Conservation (phyloP, 352 stramenopile species). For the Pythium periplocum region DNA sequence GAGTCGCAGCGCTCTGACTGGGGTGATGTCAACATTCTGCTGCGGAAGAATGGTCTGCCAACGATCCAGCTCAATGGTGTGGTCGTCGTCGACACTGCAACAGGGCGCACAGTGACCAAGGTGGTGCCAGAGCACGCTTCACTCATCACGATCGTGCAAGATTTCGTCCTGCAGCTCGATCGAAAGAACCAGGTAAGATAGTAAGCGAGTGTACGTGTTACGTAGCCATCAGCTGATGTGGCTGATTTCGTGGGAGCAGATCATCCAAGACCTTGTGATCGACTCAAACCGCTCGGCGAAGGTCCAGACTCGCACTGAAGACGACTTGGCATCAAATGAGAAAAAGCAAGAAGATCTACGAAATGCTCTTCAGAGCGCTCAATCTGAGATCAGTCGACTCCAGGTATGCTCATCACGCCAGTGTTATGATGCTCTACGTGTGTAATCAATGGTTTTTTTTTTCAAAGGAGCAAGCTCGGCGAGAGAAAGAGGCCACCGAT, state of each 20-base stretch:
- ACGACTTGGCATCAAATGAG: conserved; percentile 33
- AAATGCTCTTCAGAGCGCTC: conserved; percentile 38
- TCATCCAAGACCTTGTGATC: conserved; percentile 74
- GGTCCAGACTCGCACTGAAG: conserved; percentile 41
- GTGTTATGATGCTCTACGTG: conserved; percentile 6
- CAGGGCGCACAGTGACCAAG: conserved; percentile 1
- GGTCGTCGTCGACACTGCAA: too few species aligned
- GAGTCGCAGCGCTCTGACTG: conserved; percentile 24
- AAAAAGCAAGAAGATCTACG: conserved; percentile 43
- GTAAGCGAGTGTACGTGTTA: too few species aligned
- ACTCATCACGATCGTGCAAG: conserved; percentile 55
- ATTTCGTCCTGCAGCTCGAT: conserved; percentile 52
- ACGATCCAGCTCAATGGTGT: conserved; percentile 31
- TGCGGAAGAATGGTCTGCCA: conserved; percentile 54
- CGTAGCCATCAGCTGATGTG: too few species aligned
- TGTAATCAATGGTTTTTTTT: conserved; percentile 4
- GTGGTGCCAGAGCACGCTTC: conserved; percentile 38
- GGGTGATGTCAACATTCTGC: conserved; percentile 48
- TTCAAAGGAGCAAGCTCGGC: conserved; percentile 38
- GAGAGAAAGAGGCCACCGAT: conserved; percentile 40
- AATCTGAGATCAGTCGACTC: conserved; percentile 47
- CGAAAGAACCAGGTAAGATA: conserved; percentile 56
- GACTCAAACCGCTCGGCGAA: conserved; percentile 57
- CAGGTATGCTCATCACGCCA: conserved; percentile 28
- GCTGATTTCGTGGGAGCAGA: conserved; percentile 23